phyloP scores from a whole-genome alignment of 2,329 filamentous ascomycete genomes.

The Phyllosticta citrichinensis region DNA sequence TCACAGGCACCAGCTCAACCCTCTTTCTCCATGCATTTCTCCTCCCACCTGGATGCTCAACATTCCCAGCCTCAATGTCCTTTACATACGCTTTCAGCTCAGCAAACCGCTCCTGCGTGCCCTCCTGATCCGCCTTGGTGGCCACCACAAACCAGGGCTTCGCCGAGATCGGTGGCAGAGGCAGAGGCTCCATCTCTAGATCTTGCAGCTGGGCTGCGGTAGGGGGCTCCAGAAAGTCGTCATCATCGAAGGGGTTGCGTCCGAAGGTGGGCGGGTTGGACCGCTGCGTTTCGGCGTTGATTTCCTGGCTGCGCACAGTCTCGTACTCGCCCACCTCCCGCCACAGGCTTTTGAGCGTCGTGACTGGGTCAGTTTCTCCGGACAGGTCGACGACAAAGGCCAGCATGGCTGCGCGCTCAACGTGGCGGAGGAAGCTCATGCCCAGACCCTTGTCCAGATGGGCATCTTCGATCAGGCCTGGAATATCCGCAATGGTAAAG shows the following conservation, averaged over 20 bases:
- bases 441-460: slow-evolving; percentile 88
- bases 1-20: slow-evolving; percentile 66
- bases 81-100: slow-evolving; percentile 61
- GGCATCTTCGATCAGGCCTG: slow-evolving; percentile 82
- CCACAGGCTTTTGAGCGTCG: slow-evolving; percentile 75
- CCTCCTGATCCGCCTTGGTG: slow-evolving; percentile 78
- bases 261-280: slow-evolving; percentile 34
- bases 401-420: slow-evolving; percentile 85
- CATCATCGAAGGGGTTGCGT: slow-evolving; percentile 1
- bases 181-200: slow-evolving; percentile 27
- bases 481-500: slow-evolving; percentile 93
- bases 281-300: slow-evolving; percentile 53
- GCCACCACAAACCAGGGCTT: slow-evolving; percentile 97
- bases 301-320: slow-evolving; percentile 63
- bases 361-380: slow-evolving; percentile 65
- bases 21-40: slow-evolving; percentile 51
- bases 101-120: slow-evolving; percentile 68
- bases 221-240: slow-evolving; percentile 15
- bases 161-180: slow-evolving; percentile 63
- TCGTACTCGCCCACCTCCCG: slow-evolving; percentile 84
- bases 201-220: background rate
- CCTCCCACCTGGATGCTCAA: slow-evolving; percentile 62
- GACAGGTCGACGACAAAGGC: slow-evolving; percentile 87
- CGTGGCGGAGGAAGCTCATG: slow-evolving; percentile 83
- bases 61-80: slow-evolving; percentile 50